Evolutionary conservation across 1,284 basidiomycete species (phyloP).

Genomic region (Clitocybe nebularis): DNA sequence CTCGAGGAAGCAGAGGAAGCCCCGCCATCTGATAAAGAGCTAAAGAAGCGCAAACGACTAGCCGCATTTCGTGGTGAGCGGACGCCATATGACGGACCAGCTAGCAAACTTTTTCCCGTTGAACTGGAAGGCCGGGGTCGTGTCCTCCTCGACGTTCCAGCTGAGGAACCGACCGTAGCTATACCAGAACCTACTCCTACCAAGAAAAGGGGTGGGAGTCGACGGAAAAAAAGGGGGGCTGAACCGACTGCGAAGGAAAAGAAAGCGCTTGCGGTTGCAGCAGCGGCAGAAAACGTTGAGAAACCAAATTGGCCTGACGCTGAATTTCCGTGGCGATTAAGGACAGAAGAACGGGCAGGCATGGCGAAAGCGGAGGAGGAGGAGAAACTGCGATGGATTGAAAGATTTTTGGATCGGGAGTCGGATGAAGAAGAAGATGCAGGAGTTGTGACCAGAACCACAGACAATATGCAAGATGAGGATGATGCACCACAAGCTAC

Average conservation of each 20-base stretch:
- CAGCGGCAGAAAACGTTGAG: slow-evolving; percentile 25
- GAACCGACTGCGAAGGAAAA: slow-evolving; percentile 27
- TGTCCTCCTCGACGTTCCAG: slow-evolving; percentile 51
- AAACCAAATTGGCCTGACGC: slow-evolving; percentile 72
- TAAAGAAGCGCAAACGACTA: slow-evolving; percentile 58
- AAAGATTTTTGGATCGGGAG: slow-evolving; percentile 56
- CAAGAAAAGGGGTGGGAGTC: slow-evolving; percentile 32
- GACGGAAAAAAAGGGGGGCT: slow-evolving; percentile 34
- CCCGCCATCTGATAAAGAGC: slow-evolving; percentile 53
- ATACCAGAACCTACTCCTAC: slow-evolving; percentile 24
- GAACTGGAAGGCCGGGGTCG: slow-evolving; percentile 65
- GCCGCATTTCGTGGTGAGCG: slow-evolving; percentile 50
- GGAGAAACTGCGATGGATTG: slow-evolving; percentile 54
- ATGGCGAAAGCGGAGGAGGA: slow-evolving; percentile 48
- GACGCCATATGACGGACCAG: slow-evolving; percentile 20
- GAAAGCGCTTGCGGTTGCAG: slow-evolving; percentile 19
- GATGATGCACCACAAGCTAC: slow-evolving; percentile 30
- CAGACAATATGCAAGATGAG: slow-evolving; percentile 21
- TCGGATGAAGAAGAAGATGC: slow-evolving; percentile 53
- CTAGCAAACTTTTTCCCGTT: slow-evolving; percentile 48
- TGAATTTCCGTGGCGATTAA: slow-evolving; percentile 70
- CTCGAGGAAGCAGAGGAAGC: slow-evolving; percentile 34
- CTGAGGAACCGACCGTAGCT: slow-evolving; percentile 23
- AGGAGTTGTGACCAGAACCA: slow-evolving; percentile 15
- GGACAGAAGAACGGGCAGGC: slow-evolving; percentile 50